Conservation (phyloP, 164 flowering plant genomes). For the Kalanchoe fedtschenkoi region DNA sequence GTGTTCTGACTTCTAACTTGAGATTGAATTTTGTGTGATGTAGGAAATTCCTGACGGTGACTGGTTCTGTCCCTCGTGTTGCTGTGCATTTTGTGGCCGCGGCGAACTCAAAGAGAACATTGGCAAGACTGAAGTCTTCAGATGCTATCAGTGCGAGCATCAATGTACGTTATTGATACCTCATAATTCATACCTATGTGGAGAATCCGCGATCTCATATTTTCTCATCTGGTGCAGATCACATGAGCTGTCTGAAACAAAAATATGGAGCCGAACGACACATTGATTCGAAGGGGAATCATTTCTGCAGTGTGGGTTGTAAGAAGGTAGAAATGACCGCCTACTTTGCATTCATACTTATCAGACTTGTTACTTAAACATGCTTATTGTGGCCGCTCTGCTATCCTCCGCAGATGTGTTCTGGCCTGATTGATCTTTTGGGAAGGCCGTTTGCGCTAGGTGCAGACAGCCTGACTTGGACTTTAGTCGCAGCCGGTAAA, state of each 20-base stretch:
- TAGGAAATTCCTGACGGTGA: conserved; percentile 74
- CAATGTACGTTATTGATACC: conserved; percentile 34
- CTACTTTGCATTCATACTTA: too few species aligned
- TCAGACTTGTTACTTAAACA: too few species aligned
- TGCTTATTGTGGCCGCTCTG: background rate
- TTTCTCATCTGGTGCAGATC: conserved; percentile 31
- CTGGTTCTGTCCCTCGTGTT: conserved; percentile 87
- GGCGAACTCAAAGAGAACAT: conserved; percentile 17
- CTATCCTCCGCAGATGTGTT: conserved; percentile 40
- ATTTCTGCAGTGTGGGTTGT: conserved; percentile 71
- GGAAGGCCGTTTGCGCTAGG: conserved; percentile 40
- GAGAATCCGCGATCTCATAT: conserved; percentile 30
- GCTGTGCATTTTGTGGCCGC: conserved; percentile 56
- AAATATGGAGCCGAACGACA: conserved; percentile 14
- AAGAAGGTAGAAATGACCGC: conserved; percentile 50
- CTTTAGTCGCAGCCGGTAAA: conserved; percentile 30
- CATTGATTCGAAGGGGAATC: conserved; percentile 20
- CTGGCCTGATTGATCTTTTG: conserved; percentile 35
- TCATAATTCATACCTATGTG: conserved; percentile 16
- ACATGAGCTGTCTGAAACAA: conserved; percentile 41
- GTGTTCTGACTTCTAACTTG: background rate
- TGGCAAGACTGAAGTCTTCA: conserved; percentile 18
- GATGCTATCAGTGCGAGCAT: conserved; percentile 63
- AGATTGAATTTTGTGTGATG: background rate
- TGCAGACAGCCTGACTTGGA: conserved; percentile 48